Percentiles rank a stretch among this genome's conserved stretches.
Conservation (phyloP, 768 basidiomycete species). For the Leccinum broughii region DNA sequence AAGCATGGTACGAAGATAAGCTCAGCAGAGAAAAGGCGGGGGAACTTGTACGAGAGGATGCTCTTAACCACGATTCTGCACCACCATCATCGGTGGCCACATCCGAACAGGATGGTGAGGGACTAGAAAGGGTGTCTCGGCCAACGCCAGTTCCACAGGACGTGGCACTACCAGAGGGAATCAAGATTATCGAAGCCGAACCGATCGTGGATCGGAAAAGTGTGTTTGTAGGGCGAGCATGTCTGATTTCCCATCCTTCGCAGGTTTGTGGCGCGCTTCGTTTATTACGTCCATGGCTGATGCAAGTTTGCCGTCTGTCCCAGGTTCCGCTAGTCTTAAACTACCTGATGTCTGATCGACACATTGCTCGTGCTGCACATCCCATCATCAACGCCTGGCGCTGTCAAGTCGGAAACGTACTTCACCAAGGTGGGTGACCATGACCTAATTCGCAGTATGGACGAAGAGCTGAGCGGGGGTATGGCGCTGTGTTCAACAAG, state of each 20-base stretch:
- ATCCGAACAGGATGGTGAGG: slow-evolving; percentile 10
- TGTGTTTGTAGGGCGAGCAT: slow-evolving; percentile 83
- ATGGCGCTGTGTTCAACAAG: slow-evolving; percentile 38
- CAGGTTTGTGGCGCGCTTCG: slow-evolving; percentile 46
- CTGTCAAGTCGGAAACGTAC: slow-evolving; percentile 61
- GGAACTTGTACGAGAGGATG: slow-evolving; percentile 57
- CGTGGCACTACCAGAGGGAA: slow-evolving; percentile 50
- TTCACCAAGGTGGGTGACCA: slow-evolving; percentile 66
- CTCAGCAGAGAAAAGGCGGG: slow-evolving; percentile 55
- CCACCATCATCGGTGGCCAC: slow-evolving; percentile 9
- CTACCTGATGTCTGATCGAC: slow-evolving; percentile 67
- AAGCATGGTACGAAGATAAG: slow-evolving; percentile 70
- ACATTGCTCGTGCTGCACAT: slow-evolving; percentile 74
- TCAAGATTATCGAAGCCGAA: slow-evolving; percentile 71
- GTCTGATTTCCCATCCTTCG: slow-evolving; percentile 71
- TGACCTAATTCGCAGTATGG: not conserved
- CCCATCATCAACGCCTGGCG: slow-evolving; percentile 84
- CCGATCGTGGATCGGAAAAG: slow-evolving; percentile 87
- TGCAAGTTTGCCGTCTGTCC: not conserved
- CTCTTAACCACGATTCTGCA: slow-evolving; percentile 26
- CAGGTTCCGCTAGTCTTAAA: slow-evolving; percentile 73
- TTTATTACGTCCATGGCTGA: not conserved
- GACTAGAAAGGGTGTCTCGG: not conserved
- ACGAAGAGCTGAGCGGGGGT: slow-evolving; percentile 1
- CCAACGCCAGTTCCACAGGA: slow-evolving; percentile 11